A percentile compares a stretch with the other conserved stretches of the same genome.
These are phyloP conservation scores for Tylopilus rubrobrunneus DNA, from an alignment of 768 basidiomycete species.

Conservation along the genomic window DNA sequence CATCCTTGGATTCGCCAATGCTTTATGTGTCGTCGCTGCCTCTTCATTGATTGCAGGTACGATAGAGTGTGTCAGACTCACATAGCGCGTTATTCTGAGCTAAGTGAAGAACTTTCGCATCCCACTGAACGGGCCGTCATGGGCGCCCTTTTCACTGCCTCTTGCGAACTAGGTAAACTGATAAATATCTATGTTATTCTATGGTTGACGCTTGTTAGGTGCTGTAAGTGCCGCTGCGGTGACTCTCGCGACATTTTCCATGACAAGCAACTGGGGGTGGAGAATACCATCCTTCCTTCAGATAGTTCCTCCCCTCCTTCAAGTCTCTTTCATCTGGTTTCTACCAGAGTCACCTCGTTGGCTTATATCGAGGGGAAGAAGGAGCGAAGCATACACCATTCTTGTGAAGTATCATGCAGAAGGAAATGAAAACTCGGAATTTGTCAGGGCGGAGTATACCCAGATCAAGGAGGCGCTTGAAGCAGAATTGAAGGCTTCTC, in stretches of 20 bases:
- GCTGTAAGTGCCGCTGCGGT: constrained; percentile 38
- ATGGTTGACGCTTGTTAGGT: neutral
- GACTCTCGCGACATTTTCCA: constrained; percentile 62
- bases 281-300: constrained; percentile 59
- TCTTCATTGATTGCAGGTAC: constrained; percentile 22
- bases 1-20: constrained; percentile 13
- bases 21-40: constrained; percentile 15
- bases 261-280: constrained; percentile 60
- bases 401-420: constrained; percentile 60
- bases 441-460: constrained; percentile 39
- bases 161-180: neutral
- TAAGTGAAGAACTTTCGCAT: constrained; percentile 11
- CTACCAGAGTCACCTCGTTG: constrained; percentile 64
- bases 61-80: neutral
- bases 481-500: constrained; percentile 7
- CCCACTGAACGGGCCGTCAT: constrained; percentile 15
- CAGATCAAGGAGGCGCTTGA: constrained; percentile 56
- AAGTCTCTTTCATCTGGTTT: constrained; percentile 51
- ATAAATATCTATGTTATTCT: neutral
- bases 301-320: constrained; percentile 46
- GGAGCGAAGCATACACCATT: constrained; percentile 43
- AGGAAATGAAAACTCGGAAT: constrained; percentile 35
- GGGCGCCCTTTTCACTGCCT: neutral
- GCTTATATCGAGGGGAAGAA: constrained; percentile 54
- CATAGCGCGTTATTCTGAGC: neutral